Percentiles rank a stretch among this genome's conserved stretches.
Evolutionary conservation across 345 rosid genomes (phyloP).

Genomic region (Firmiana major): DNA sequence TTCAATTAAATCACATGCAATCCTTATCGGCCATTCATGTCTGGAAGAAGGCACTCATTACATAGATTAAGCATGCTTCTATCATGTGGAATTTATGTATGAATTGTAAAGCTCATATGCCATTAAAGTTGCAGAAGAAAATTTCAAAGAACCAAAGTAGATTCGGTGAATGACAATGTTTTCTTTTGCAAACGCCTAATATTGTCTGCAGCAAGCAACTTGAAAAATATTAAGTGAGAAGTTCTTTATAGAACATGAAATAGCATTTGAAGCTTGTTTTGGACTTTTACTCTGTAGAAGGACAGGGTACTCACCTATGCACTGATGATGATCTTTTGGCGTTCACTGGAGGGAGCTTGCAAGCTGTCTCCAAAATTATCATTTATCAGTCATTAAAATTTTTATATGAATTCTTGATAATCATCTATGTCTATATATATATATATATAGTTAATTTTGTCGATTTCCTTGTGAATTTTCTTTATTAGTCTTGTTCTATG

Average conservation of each 20-base stretch:
- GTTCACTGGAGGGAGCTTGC: no score
- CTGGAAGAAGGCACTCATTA: background rate
- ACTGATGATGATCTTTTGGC: no score
- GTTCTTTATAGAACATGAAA: background rate
- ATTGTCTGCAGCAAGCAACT: background rate
- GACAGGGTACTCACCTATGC: no score
- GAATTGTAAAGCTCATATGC: background rate
- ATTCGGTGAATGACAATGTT: background rate
- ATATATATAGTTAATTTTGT: no score
- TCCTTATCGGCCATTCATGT: background rate
- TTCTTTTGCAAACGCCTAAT: background rate
- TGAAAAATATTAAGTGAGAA: background rate
- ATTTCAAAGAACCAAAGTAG: background rate
- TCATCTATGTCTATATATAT: no score
- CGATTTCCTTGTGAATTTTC: no score
- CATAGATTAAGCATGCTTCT: background rate
- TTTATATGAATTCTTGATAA: no score
- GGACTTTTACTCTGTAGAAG: no score
- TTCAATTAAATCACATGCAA: background rate
- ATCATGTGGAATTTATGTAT: background rate
- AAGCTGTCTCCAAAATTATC: no score
- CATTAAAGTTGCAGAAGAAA: background rate
- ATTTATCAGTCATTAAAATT: no score
- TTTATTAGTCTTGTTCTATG: no score
- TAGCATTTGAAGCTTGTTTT: background rate